Base-by-base conservation (phyloP, 768 basidiomycete species). In the Tephrocybe sp. region DNA sequence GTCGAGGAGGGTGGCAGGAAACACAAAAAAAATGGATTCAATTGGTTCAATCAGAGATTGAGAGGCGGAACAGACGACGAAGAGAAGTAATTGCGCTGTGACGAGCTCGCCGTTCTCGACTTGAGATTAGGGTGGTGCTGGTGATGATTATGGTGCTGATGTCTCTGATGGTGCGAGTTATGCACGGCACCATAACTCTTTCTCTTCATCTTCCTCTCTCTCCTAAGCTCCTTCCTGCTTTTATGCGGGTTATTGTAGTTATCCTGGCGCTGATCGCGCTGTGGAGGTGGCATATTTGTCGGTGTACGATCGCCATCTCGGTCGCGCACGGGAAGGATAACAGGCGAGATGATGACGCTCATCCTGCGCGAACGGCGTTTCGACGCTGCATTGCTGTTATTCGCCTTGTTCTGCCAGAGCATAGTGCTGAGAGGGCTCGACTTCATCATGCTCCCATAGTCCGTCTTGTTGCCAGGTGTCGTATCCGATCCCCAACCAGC, bases 121-220 rank as follows among this genome's bases (percentile, higher is more conserved):
- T 60, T 62, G 21, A 45, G 44, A 42, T 62, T 62, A 5, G 66
- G 71, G 25, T 68, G 60, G 49, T 67, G 63, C 30, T 68, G 67
- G 7, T 51, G 50, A 49, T 71, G 63, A 61, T 61, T 66, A 57
- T 66, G 67, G 39, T 64, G 76, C 30, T 79, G 76, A 43, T 71
- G 74, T 36, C 76, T 73, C 43, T 70, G 72, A 42, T 73, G 72
- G 40, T n/a, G n/a, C n/a, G 67, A 66, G 29, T 76, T 70, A n/a
- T 72, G 64, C 3, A 58, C 59, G 48, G 78, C 62, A 56, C 69
- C 71, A 61, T 71, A 73, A 66, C 69, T 75, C 71, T 84, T 78
- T 55, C 80, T 75, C 66, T 84, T 83, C 65, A 78, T 71, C 69
- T 84, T 86, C 61, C 79, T 80, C 69, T 89, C 86, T 59, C 79